Evolutionary conservation across 148 eudicot genomes (phyloP), one percentile per base, ranked within the genome.

Genomic region (Fallopia convolvulus): DNA sequence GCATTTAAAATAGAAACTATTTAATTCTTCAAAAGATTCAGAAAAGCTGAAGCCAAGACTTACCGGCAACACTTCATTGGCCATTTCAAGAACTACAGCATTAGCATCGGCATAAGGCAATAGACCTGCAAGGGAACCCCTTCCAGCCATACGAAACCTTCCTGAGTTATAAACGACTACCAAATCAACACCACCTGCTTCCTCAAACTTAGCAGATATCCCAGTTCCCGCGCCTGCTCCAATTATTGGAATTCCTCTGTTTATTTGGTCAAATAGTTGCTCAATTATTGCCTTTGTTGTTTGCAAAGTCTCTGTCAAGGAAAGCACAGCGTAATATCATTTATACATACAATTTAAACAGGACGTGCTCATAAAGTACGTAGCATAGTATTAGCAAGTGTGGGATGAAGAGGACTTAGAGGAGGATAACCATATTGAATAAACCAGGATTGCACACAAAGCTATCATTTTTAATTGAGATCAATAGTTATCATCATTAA

Each of bases 171-270:
- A 93, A 73, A 95, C 77, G 60, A 95, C 89, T 36, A 95, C 90
- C 82, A 93, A 83, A 85, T 95, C 99, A 17, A 95, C 92, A 6
- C 99, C 99, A 71, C 99, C 99, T 63, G 85, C 97, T 88, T 95
- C 98, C 88, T 95, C 99, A 91, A 95, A 93, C 84, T 95, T 95
- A 48, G 99, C 99, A 20, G 99, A 95, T 81, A 95, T 95, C 53
- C 99, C 99, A 46, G 98, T 95, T 77, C 99, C 99, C n/a, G 98
- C 99, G 75, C 99, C 99, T 58, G 94, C 99, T 79, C 99, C 99
- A 72, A 95, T 90, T 76, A 95, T 86, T 26, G 98, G 98, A 79
- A 89, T 93, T 50, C 99, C 99, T 77, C 75, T 79, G 41, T 58
- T 79, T 82, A 91, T 90, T 83, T 93, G 98, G 80, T 87, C 81